Evolutionary conservation across 2,329 filamentous ascomycete genomes (phyloP), one percentile per base, ranked within the genome.

Genomic region (Fusarium agapanthi): DNA sequence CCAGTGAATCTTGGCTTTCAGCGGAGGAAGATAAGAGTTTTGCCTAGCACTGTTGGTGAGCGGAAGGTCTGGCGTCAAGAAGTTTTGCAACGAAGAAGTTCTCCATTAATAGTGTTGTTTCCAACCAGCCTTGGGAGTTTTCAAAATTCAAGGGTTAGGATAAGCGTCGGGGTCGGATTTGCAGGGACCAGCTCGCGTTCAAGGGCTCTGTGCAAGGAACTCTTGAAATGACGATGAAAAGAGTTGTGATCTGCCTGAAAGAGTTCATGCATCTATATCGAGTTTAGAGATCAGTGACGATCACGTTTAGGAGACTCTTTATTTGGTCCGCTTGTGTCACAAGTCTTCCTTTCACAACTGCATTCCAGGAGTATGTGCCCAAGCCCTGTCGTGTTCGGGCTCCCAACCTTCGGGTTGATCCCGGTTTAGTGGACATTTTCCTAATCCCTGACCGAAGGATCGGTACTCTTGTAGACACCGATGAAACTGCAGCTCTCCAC

Each of bases 371-470:
- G 37, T 53, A 47, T 70, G 47, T 48, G 44, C 34, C 24, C 53
- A 28, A 51, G 53, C 68, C 65, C 59, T 67, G 62, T 56, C 60
- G 45, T 65, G 65, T 60, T 59, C 40, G 34, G 53, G 48, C 53
- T 60, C 44, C 53, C 43, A 65, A 56, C 41, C 69, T 44, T 67
- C 57, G 65, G 61, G 63, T 65, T 56, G 61, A 72, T 66, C 53
- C 55, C 57, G 63, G 65, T 37, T 68, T 69, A 65, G 56, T 53
- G 55, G 67, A 32, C 58, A 63, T 59, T 67, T 44, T 62, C 48
- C 56, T 40, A 73, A 75, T 68, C 73, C 73, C 64, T 75, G 74
- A 68, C 63, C 69, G 64, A 65, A 71, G 64, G 73, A 75, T 73
- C 69, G 69, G 73, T 72, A 62, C 60, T 69, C 67, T 75, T 60